Percentiles rank a stretch among this genome's conserved stretches.
Evolutionary conservation across 1,284 basidiomycete species (phyloP).

Genomic region (Boletus holoroseus): DNA sequence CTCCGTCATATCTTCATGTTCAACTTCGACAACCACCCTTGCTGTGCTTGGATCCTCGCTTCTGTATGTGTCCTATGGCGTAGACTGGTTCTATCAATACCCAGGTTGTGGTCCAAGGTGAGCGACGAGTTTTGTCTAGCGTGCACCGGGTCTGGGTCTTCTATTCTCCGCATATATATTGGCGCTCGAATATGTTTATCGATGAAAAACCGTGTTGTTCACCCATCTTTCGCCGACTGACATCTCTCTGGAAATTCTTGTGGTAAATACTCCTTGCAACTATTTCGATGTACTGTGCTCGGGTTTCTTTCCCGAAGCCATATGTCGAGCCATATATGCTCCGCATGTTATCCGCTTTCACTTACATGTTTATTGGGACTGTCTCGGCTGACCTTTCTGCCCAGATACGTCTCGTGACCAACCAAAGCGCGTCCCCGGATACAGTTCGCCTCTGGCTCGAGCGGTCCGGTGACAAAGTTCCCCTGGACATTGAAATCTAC

Average conservation of each 20-base stretch:
- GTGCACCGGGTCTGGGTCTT: constrained; percentile 4
- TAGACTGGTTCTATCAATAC: constrained; percentile 55
- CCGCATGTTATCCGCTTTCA: constrained; percentile 11
- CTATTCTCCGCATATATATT: constrained; percentile 5
- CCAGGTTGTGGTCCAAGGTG: constrained; percentile 69
- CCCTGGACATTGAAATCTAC: constrained; percentile 73
- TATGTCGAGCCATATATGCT: constrained; percentile 8
- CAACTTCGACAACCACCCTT: constrained; percentile 61
- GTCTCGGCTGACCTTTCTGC: constrained; percentile 2
- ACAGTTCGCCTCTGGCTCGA: constrained; percentile 74
- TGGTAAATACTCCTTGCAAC: constrained; percentile 8
- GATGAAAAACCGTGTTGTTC: constrained; percentile 13
- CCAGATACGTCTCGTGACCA: constrained; percentile 67
- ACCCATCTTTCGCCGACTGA: not conserved
- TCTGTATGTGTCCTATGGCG: constrained; percentile 62
- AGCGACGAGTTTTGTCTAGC: constrained; percentile 23
- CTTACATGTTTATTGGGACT: constrained; percentile 2
- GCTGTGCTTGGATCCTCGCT: constrained; percentile 64
- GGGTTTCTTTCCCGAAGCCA: constrained; percentile 2
- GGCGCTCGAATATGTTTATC: constrained; percentile 16
- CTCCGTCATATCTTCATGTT: constrained; percentile 60
- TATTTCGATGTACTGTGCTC: not conserved
- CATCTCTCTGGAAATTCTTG: constrained; percentile 4
- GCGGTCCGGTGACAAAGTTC: constrained; percentile 59
- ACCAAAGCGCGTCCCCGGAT: constrained; percentile 63